Percentiles rank a stretch among this genome's conserved stretches.
phyloP scores from a whole-genome alignment of 306 rosid genomes.

The Fragaria vesca region DNA sequence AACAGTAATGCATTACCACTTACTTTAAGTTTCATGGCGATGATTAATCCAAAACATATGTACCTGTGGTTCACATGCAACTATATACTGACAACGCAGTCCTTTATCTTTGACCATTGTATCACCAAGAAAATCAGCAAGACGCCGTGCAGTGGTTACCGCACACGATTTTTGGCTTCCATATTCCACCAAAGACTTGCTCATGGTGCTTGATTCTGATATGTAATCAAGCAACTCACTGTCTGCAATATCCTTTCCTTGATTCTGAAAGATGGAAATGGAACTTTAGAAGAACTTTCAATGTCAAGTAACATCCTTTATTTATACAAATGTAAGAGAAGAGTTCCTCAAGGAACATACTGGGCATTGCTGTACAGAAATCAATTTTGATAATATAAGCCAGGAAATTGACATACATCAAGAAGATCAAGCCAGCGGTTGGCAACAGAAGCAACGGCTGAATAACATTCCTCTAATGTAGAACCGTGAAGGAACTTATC shows the following conservation, averaged over 20 bases:
- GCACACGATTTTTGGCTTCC: slow-evolving; percentile 93
- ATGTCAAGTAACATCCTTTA: not conserved
- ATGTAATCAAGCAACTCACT: slow-evolving; percentile 94
- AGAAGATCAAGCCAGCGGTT: slow-evolving; percentile 96
- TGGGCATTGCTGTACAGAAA: slow-evolving; percentile 5
- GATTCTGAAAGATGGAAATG: slow-evolving; percentile 54
- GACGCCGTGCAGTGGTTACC: slow-evolving; percentile 93
- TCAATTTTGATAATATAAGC: slow-evolving; percentile 16
- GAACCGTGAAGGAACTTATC: slow-evolving; percentile 93
- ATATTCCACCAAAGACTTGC: slow-evolving; percentile 95
- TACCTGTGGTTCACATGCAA: slow-evolving; percentile 98
- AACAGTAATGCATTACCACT: not conserved
- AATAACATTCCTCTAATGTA: slow-evolving; percentile 86
- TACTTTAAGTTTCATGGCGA: not conserved
- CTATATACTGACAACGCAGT: slow-evolving; percentile 87
- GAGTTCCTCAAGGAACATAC: not conserved
- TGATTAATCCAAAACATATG: not conserved
- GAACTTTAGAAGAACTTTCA: slow-evolving; percentile 19
- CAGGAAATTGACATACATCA: slow-evolving; percentile 63
- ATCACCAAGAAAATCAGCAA: slow-evolving; percentile 94
- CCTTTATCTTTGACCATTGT: slow-evolving; percentile 98
- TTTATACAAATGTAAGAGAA: not conserved
- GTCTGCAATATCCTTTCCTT: slow-evolving; percentile 86
- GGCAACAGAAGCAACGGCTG: slow-evolving; percentile 87
- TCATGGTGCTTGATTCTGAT: slow-evolving; percentile 99